Percentiles rank a stretch among this genome's conserved stretches.
These are phyloP conservation scores for Sclerotinia subarctica DNA, from an alignment of 2,329 filamentous ascomycete species.

Conservation along the genomic window DNA sequence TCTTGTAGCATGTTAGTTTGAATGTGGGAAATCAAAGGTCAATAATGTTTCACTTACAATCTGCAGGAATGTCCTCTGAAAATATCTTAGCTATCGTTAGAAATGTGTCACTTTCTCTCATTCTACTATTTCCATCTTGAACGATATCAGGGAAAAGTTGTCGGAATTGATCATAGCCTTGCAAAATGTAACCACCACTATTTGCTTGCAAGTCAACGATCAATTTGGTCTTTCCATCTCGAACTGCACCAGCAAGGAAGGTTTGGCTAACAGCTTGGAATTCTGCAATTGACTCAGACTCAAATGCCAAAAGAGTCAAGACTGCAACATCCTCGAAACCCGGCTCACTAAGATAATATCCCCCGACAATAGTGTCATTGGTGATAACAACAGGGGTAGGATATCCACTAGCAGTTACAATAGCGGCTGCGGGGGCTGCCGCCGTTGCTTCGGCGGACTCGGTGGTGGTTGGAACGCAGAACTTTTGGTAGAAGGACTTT, in stretches of 20 bases:
- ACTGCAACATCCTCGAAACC: constrained; percentile 37
- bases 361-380: constrained; percentile 32
- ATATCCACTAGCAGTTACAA: constrained; percentile 31
- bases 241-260: constrained; percentile 47
- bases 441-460: neutral
- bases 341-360: constrained; percentile 35
- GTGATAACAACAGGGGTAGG: constrained; percentile 31
- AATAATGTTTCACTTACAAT: constrained; percentile 20
- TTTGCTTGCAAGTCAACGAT: constrained; percentile 64
- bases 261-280: constrained; percentile 35
- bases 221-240: constrained; percentile 53
- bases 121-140: constrained; percentile 33
- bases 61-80: constrained; percentile 26
- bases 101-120: constrained; percentile 31
- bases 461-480: constrained; percentile 25
- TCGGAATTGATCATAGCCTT: constrained; percentile 50
- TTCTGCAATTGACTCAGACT: constrained; percentile 29
- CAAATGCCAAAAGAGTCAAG: constrained; percentile 33
- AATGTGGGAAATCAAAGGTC: too few relatives aligned
- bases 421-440: constrained; percentile 19
- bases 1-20: constrained; percentile 19
- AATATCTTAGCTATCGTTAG: constrained; percentile 29
- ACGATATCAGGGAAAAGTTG: constrained; percentile 40
- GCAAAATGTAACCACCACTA: constrained; percentile 51
- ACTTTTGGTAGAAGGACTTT: constrained; percentile 32